A percentile compares a stretch with the other conserved stretches of the same genome.
Evolutionary conservation across 441 rosid species (phyloP).

Genomic region (Populus tomentosa): DNA sequence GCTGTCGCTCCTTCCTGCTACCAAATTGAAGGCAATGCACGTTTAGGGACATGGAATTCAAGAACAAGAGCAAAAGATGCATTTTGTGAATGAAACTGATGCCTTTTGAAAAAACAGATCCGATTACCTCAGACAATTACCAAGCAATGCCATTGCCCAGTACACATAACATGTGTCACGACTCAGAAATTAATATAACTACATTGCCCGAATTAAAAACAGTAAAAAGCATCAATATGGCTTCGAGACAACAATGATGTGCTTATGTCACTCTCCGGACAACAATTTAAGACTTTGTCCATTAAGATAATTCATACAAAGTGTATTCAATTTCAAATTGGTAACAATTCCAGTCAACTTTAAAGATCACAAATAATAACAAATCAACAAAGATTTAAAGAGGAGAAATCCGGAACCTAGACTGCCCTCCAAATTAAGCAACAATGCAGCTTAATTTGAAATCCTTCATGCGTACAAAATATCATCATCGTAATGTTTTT

Average conservation of each 20-base stretch:
- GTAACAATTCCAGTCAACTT: background rate
- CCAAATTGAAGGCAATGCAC: background rate
- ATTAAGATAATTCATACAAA: too few relatives aligned
- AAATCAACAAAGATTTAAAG: background rate
- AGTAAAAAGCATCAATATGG: too few relatives aligned
- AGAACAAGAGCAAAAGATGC: background rate
- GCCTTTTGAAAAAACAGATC: background rate
- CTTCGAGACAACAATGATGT: too few relatives aligned
- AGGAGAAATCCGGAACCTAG: background rate
- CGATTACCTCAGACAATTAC: background rate
- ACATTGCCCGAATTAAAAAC: too few relatives aligned
- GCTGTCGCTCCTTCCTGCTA: conserved; percentile 89
- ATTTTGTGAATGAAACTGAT: background rate
- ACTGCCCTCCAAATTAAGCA: background rate
- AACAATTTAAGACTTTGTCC: background rate
- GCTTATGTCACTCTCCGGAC: background rate
- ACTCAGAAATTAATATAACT: too few relatives aligned
- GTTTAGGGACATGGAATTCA: conserved; percentile 1
- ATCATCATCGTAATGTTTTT: background rate
- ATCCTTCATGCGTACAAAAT: background rate
- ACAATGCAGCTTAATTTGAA: background rate
- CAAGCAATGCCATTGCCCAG: background rate
- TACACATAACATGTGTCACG: too few relatives aligned
- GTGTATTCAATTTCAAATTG: background rate
- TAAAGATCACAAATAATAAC: background rate